Conservation (phyloP, 306 rosid species). For the Fragaria iinumae region DNA sequence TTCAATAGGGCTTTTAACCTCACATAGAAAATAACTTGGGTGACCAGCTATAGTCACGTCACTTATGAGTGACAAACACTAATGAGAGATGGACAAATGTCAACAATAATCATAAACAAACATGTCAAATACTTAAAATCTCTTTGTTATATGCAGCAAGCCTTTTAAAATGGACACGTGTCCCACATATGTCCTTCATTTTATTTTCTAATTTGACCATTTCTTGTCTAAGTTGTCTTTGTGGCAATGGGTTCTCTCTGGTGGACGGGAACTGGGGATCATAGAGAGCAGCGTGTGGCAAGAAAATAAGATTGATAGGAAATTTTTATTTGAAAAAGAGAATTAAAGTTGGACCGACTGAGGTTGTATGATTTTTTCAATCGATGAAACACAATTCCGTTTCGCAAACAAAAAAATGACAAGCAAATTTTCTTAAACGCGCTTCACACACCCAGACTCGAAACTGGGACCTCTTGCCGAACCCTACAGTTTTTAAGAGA, state of each 20-base stretch:
- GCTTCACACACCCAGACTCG: not conserved
- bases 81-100: too few relatives aligned
- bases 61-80: too few relatives aligned
- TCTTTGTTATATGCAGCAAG: too few relatives aligned
- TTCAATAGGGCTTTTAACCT: not conserved
- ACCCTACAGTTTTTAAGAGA: not conserved
- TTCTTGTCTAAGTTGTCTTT: not conserved
- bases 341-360: too few relatives aligned
- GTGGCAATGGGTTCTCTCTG: conserved; percentile 1
- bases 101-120: too few relatives aligned
- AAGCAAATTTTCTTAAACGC: not conserved
- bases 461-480: not conserved
- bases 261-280: not conserved
- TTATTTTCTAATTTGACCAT: not conserved
- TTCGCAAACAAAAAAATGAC: not conserved
- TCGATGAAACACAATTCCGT: too few relatives aligned
- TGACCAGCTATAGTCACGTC: too few relatives aligned
- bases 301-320: not conserved
- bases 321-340: not conserved
- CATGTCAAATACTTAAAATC: too few relatives aligned
- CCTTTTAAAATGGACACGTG: too few relatives aligned
- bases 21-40: too few relatives aligned
- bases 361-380: too few relatives aligned
- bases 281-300: not conserved
- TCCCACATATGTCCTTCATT: not conserved